Conservation (phyloP, 768 basidiomycete genomes). For the Crepidotus variabilis region DNA sequence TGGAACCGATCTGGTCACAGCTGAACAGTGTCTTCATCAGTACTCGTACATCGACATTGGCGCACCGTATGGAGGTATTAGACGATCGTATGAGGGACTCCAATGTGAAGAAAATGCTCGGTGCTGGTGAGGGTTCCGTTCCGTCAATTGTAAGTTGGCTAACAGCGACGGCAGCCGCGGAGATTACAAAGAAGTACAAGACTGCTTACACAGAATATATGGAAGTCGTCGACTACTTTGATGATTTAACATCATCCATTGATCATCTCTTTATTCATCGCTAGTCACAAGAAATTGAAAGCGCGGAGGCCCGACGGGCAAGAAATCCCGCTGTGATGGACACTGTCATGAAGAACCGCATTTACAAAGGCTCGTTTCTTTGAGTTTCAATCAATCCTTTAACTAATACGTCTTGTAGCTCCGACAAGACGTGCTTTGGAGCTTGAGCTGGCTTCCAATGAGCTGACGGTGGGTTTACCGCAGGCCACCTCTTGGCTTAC, state of each 20-base stretch:
- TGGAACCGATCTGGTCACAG: conserved; percentile 28
- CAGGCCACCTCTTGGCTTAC: no score
- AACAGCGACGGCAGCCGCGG: background rate
- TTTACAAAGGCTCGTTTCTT: background rate
- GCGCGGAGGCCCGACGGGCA: background rate
- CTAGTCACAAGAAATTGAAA: conserved; percentile 3
- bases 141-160: conserved; percentile 4
- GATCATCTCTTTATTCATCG: background rate
- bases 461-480: no score
- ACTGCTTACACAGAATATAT: background rate
- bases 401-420: background rate
- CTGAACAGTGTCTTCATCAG: conserved; percentile 21
- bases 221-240: conserved; percentile 1
- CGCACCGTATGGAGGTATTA: conserved; percentile 21
- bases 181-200: background rate
- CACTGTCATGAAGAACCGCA: background rate
- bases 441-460: no score
- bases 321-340: background rate
- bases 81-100: conserved; percentile 27
- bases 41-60: conserved; percentile 17
- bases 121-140: conserved; percentile 14
- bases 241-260: background rate
- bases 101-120: conserved; percentile 26
- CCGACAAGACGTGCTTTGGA: no score
- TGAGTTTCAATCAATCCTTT: background rate